Evolutionary conservation across 1,284 basidiomycete species (phyloP).

Genomic region (Naganishia cerealis): DNA sequence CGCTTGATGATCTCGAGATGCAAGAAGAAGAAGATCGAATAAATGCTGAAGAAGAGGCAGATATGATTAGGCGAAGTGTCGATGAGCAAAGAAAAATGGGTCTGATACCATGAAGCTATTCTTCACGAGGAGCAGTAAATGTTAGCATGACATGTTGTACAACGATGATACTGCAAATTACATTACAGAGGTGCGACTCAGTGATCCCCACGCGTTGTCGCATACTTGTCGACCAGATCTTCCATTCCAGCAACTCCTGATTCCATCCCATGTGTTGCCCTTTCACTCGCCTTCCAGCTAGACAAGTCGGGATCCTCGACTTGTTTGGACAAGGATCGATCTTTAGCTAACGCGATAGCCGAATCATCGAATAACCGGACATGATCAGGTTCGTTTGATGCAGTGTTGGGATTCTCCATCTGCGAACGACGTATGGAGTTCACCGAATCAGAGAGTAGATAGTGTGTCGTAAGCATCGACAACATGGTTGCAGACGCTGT

Average conservation of each 20-base stretch:
- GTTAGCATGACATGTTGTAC: conserved; percentile 7
- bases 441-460: conserved; percentile 23
- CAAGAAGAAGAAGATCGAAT: conserved; percentile 4
- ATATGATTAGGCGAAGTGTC: not conserved
- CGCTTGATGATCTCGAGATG: conserved; percentile 29
- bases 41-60: not conserved
- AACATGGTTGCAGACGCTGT: conserved; percentile 28
- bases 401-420: not conserved
- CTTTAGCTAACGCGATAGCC: conserved; percentile 3
- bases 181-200: conserved; percentile 6
- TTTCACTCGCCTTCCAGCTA: conserved; percentile 25
- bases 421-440: conserved; percentile 15
- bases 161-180: not conserved
- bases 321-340: not conserved
- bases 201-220: conserved; percentile 43
- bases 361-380: conserved; percentile 7
- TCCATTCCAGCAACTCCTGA: conserved; percentile 40
- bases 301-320: conserved; percentile 29
- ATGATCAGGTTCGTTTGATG: not conserved
- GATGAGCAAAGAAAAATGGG: conserved; percentile 12
- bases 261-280: conserved; percentile 33
- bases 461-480: conserved; percentile 29
- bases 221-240: conserved; percentile 39
- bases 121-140: not conserved
- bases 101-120: not conserved